Conservation (phyloP, 73 alveolate species). For the Durusdinium trenchii region DNA sequence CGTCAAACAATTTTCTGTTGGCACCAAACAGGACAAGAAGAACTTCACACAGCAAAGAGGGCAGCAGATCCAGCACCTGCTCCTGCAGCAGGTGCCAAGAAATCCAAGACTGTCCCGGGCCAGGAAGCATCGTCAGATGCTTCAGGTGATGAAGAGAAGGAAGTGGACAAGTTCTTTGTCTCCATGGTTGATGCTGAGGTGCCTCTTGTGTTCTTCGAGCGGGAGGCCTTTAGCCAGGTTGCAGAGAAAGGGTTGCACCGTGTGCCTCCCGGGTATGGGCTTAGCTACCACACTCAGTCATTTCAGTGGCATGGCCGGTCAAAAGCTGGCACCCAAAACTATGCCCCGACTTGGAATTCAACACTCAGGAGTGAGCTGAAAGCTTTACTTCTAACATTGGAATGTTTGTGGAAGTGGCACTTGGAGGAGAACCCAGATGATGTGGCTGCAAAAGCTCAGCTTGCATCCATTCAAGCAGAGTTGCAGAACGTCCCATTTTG, state of each 20-base stretch:
- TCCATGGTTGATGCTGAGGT: neutral
- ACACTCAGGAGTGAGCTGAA: neutral
- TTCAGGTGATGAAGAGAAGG: neutral
- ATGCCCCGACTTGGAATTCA: neutral
- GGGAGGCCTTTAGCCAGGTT: neutral
- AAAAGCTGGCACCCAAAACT: neutral
- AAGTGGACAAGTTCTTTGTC: neutral
- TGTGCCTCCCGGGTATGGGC: neutral
- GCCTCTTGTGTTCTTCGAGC: neutral
- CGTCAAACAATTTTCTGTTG: neutral
- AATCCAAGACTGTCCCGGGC: neutral
- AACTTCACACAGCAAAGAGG: too few species aligned
- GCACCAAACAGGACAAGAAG: neutral
- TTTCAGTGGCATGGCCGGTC: conserved; percentile 8
- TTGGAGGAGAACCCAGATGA: neutral
- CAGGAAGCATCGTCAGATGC: neutral
- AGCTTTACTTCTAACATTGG: neutral
- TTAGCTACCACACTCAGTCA: neutral
- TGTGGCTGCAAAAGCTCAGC: too few species aligned
- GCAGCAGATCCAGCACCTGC: too few species aligned
- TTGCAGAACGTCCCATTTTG: too few species aligned
- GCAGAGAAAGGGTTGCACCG: too few species aligned
- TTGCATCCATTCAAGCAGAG: too few species aligned
- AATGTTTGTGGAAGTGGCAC: neutral
- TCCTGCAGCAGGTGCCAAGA: too few species aligned